Evolutionary conservation across 352 stramenopile genomes (phyloP).

Genomic region (Pythium rishiriense): DNA sequence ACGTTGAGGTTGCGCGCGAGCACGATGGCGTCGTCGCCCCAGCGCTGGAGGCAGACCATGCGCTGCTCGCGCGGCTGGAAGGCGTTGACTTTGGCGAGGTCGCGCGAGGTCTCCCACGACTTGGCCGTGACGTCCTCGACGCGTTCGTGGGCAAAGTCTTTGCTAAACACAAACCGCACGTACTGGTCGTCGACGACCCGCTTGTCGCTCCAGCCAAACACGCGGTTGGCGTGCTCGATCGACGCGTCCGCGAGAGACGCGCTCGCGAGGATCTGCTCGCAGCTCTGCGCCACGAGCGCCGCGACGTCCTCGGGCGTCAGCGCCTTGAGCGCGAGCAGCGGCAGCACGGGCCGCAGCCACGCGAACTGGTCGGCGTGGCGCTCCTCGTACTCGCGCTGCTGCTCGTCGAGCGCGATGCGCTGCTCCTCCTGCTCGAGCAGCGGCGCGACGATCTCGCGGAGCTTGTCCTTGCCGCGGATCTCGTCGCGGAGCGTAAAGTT

Average conservation of each 20-base stretch:
- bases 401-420: constrained; percentile 22
- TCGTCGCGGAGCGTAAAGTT: constrained; percentile 24
- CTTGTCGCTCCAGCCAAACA: constrained; percentile 31
- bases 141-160: constrained; percentile 29
- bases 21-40: constrained; percentile 28
- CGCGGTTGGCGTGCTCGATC: constrained; percentile 14
- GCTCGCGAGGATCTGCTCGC: constrained; percentile 21
- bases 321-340: constrained; percentile 18
- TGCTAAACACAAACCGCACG: constrained; percentile 33
- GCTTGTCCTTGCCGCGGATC: constrained; percentile 21
- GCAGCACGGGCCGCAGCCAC: constrained; percentile 23
- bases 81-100: constrained; percentile 23
- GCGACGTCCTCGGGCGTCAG: background rate
- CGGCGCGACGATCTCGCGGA: constrained; percentile 16
- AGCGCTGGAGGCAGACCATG: constrained; percentile 24
- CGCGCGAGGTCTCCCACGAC: constrained; percentile 28
- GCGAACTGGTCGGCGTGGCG: constrained; percentile 17
- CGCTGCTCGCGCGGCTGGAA: constrained; percentile 27
- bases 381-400: constrained; percentile 23
- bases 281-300: constrained; percentile 21
- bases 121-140: constrained; percentile 23
- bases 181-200: constrained; percentile 25
- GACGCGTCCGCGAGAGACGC: constrained; percentile 17
- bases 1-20: constrained; percentile 27
- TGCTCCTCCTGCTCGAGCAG: constrained; percentile 31